Base-by-base conservation (phyloP, 2,329 filamentous ascomycete species). In the Neonectria magnoliae region DNA sequence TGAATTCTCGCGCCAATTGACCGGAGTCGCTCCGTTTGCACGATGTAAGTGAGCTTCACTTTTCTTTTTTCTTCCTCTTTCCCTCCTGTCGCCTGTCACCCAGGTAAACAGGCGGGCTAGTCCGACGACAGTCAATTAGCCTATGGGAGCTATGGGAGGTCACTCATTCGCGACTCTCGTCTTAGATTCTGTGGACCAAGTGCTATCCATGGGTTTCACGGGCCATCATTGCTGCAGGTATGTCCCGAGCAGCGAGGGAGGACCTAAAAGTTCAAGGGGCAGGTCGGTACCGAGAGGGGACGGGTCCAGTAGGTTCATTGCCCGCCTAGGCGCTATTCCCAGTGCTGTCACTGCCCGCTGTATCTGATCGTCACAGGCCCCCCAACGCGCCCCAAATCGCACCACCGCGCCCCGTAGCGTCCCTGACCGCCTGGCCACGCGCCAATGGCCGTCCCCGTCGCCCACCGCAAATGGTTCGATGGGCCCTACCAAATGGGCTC, bases 381-480 rank as follows among this genome's bases (percentile, higher is more conserved):
- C 29, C 44, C 57, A 36, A 54, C 25, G 33, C 7, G 18, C 38
- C 51, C 36, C 13, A 53, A 42, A 65, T 65, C 38, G 62, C 53
- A 58, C 62, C 62, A 65, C 62, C 51, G 47, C 42, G 62, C 57
- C 41, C 57, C 62, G 25, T 62, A 56, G 57, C 42, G 29, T 53
- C 41, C 54, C 42, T 65, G 62, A 65, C 62, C 62, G 62, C 62
- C 58, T 65, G 27, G 53, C 36, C 20, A 50, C 50, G 36, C 33
- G 22, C 56, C 61, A 64, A 64, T 60, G 41, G 33, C 48, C 47
- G 38, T 25, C 16, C 54, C 48, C 58, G 57, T 53, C 54, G 44
- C 48, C 27, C 38, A 53, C 57, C 57, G 57, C 48, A 20, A 33
- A 58, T 65, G 62, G 62, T 65, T 65, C 62, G 62, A 65, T 65